A percentile compares a stretch with the other conserved stretches of the same genome.
Evolutionary conservation across 1,139 yeast genomes (phyloP).

Genomic region (Pichiaceae sp.): DNA sequence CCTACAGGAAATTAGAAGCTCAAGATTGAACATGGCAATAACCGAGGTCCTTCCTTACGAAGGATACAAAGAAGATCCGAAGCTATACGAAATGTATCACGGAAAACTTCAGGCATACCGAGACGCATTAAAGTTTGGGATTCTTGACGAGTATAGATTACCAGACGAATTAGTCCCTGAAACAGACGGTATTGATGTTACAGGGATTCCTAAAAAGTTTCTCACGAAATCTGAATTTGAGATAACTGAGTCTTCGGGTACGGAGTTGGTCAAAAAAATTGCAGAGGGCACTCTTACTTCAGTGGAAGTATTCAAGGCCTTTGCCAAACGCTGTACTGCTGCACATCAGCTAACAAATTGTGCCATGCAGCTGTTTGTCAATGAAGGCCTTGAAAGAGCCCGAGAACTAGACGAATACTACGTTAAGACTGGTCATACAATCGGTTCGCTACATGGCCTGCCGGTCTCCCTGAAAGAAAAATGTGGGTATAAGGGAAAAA

Average conservation of each 20-base stretch:
- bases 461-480: constrained; percentile 60
- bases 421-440: constrained; percentile 28
- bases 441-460: constrained; percentile 45
- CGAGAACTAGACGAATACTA: constrained; percentile 27
- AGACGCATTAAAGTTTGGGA: constrained; percentile 9
- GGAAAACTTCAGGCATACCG: constrained; percentile 19
- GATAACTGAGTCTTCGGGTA: constrained; percentile 30
- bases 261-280: constrained; percentile 29
- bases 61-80: constrained; percentile 12
- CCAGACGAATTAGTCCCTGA: constrained; percentile 15
- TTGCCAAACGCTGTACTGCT: constrained; percentile 41
- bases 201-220: constrained; percentile 26
- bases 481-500: constrained; percentile 41
- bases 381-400: constrained; percentile 28
- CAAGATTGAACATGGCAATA: too few species aligned
- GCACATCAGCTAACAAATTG: constrained; percentile 46
- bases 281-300: constrained; percentile 28
- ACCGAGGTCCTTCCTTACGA: background rate
- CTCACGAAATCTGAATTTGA: constrained; percentile 25
- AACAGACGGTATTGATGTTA: constrained; percentile 23
- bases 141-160: constrained; percentile 17
- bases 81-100: constrained; percentile 11
- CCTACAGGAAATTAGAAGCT: too few species aligned
- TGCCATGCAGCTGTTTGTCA: constrained; percentile 45
- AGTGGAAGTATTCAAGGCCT: constrained; percentile 44